Base-by-base conservation (phyloP, 1,284 basidiomycete genomes). In the Microbotryum silenes-acaulis region DNA sequence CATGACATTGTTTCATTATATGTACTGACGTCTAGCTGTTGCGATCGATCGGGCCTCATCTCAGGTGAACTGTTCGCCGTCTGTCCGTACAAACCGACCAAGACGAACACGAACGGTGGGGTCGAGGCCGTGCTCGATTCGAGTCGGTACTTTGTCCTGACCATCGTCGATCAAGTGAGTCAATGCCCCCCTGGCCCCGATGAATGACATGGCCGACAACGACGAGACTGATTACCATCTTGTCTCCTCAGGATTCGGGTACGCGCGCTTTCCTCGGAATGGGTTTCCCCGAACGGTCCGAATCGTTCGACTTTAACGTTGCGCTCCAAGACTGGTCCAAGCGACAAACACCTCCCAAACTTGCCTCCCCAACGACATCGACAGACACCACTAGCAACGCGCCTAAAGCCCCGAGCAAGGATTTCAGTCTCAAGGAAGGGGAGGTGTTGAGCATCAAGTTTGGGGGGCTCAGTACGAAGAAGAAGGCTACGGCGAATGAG, bases 121-220 rank as follows among this genome's bases (percentile, higher is more conserved):
- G 91, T 97, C 21, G 96, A 99, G 72, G 88, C 92, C 8, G 93
- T 97, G 7, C 81, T 98, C 29, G 94, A 99, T 76, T 94, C 90
- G 0, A 93, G 90, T 10, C 83, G 94, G 53, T 98, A 97, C 77
- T 71, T 72, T 44, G 70, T 71, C 42, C 51, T 59, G 29, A 71
- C 71, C 54, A 66, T 68, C 66, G 70, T 57, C 48, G 66, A 65
- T 67, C 63, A 60, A 47, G 59, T 53, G 6, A 42, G 33, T 31
- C 31, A 9, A 31, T 31, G 25, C 29, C 29, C 7, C 6, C 29
- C 29, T 7, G 8, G 8, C 31, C 7, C 31, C 31, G 31, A 31
- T 31, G 31, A 31, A 31, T 31, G 31, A 31, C 1, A 31, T 31
- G 31, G 9, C 1, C 31, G 31, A 31, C 37, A 14, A 18, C 16